Evolutionary conservation across 306 rosid genomes (phyloP), one percentile per base, ranked within the genome.

Genomic region (Prunus dulcis): DNA sequence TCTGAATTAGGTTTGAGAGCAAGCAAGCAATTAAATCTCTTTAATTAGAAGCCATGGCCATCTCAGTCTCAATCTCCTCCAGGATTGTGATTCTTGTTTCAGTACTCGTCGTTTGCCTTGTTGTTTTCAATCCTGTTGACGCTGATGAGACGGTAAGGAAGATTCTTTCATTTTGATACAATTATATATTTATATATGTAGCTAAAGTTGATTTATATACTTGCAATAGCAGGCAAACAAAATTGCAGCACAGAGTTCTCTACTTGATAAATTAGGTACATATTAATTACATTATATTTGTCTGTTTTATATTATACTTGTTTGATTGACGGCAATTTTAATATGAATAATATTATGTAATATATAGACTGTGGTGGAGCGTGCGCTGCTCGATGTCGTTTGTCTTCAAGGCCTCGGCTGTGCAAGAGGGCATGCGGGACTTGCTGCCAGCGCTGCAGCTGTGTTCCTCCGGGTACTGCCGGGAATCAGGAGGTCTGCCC

Each of bases 391-490:
- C 77, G 89, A 79, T 85, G 91, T 68, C 63, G 45, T 58, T 71
- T 76, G 28, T 76, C 85, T 10, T 79, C 83, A 9, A 78, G 91
- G 80, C 87, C 71, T 8, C 52, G 3, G 0, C 73, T 83, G 6
- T 88, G 91, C 74, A 81, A 79, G 64, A 76, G 91, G 27, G 86
- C 89, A 0, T 85, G 89, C 30, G 83, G 90, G 1, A 88, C 87
- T 3, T 86, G 93, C 68, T 86, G 93, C 57, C 14, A 75, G 15
- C 82, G 84, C 3, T 88, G 88, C 74, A 72, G 18, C 69, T 88
- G 90, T 30, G 93, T 86, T n/a, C 90, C 90, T 25, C 87, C 90
- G 2, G 87, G 89, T 6, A 86, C 90, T 4, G 75, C 73, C 43
- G 82, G 81, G 7, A 74, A 88, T 55, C 81, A 11, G 0, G 88